A percentile compares a stretch with the other conserved stretches of the same genome.
Evolutionary conservation across 768 basidiomycete genomes (phyloP).

Genomic region (Termitomyces sp.): DNA sequence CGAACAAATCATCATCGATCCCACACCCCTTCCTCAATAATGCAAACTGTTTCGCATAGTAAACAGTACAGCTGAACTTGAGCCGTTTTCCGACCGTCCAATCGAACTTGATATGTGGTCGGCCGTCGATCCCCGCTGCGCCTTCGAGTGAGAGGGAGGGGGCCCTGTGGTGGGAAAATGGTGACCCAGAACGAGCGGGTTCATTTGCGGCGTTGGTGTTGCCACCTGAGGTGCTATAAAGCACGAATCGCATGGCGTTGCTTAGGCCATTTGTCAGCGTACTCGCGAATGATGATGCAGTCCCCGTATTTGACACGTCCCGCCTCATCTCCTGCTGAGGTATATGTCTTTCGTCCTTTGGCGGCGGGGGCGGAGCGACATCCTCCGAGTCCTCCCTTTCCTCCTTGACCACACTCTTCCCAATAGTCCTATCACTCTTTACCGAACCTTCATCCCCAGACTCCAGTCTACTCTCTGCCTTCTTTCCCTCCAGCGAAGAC

Average conservation of each 20-base stretch:
- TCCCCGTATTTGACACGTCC: conserved; percentile 2
- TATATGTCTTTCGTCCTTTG: conserved; percentile 14
- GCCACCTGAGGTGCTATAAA: conserved; percentile 14
- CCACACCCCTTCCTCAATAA: conserved; percentile 61
- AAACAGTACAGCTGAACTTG: conserved; percentile 78
- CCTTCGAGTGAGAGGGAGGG: conserved; percentile 40
- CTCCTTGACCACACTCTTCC: neutral
- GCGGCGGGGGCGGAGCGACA: conserved; percentile 19
- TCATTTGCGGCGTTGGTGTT: conserved; percentile 17
- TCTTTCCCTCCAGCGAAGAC: too few relatives aligned
- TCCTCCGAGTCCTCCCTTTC: too few relatives aligned
- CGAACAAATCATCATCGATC: conserved; percentile 56
- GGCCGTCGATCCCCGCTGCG: conserved; percentile 52
- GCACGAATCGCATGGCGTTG: conserved; percentile 58
- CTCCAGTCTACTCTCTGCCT: too few relatives aligned
- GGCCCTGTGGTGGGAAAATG: conserved; percentile 27
- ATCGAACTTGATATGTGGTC: conserved; percentile 81
- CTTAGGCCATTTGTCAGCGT: conserved; percentile 51
- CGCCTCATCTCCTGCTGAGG: neutral
- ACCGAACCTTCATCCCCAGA: neutral
- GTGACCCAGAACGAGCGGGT: conserved; percentile 27
- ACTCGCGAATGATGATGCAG: conserved; percentile 40
- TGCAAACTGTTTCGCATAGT: conserved; percentile 82
- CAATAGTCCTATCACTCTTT: neutral
- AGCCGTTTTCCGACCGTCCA: conserved; percentile 73